Evolutionary conservation across 2,329 filamentous ascomycete species (phyloP), one percentile per base, ranked within the genome.

Genomic region (Colletotrichum orchidophilum): DNA sequence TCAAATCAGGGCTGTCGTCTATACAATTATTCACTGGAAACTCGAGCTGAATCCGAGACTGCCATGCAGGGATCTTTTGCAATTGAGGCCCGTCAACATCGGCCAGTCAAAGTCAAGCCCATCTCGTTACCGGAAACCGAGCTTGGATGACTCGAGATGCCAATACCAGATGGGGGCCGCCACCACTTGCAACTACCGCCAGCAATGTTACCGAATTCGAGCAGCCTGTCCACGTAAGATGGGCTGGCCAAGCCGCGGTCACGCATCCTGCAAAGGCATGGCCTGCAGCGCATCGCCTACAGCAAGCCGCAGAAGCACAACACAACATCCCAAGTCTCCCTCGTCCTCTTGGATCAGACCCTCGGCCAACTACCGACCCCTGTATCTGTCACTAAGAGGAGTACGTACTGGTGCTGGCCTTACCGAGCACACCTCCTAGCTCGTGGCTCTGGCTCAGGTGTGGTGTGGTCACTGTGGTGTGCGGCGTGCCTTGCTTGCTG

Each of bases 41-140:
- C 64, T 59, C 35, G 42, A 70, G 69, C 60, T 70, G 65, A 70
- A 71, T 60, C 69, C 63, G 69, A 71, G 69, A 71, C 69, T 58
- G 53, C 26, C 53, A 66, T 46, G 54, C 65, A 64, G 33, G 69
- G 59, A 42, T 71, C 21, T 24, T 69, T 55, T 60, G 33, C 42
- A 54, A 35, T 59, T n/a, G 53, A 54, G 31, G 42, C 60, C 60
- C 18, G 26, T 39, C 46, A 46, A 42, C 60, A 33, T 24, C 33
- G 42, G 26, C 59, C 35, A 42, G 39, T 58, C 29, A 29, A 42
- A 26, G 26, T 62, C 29, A 26, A 39, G 50, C 39, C 27, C 68
- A 29, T 39, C 33, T 67, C 29, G 50, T 68, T 27, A 55, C 21
- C 49, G 53, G 52, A 61, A 57, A 35, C 31, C n/a, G 11, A 33